A percentile compares a stretch with the other conserved stretches of the same genome.
phyloP scores from a whole-genome alignment of 208 protist genomes.

The Jaenimonas drosophilae region DNA sequence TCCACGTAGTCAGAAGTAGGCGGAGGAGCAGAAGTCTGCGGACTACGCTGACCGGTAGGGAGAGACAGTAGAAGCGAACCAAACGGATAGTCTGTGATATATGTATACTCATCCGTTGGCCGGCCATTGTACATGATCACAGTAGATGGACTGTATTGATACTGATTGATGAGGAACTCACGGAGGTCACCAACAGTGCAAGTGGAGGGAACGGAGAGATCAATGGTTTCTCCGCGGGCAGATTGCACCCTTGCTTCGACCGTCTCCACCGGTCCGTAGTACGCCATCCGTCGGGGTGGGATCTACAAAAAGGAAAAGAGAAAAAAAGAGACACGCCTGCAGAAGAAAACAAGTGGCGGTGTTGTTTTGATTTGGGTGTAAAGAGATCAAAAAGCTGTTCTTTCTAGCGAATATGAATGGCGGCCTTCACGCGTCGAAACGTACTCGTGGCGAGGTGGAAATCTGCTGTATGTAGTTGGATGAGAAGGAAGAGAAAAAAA shows the following conservation, averaged over 20 bases:
- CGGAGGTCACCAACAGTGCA: slow-evolving; percentile 54
- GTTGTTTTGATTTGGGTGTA: slow-evolving; percentile 1
- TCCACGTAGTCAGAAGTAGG: too few relatives aligned
- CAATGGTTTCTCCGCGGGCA: slow-evolving; percentile 59
- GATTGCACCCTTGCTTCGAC: slow-evolving; percentile 48
- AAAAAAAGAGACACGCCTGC: not conserved
- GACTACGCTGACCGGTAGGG: too few relatives aligned
- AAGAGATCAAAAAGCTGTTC: slow-evolving; percentile 4
- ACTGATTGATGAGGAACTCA: slow-evolving; percentile 51
- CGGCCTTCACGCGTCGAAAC: not conserved
- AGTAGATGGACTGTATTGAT: slow-evolving; percentile 46
- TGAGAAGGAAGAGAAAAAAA: slow-evolving; percentile 2
- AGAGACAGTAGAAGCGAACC: slow-evolving; percentile 61
- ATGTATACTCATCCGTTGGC: slow-evolving; percentile 10
- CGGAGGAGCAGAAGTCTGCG: too few relatives aligned
- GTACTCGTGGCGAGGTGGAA: not conserved
- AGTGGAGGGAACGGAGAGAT: slow-evolving; percentile 28
- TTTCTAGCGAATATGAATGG: not conserved
- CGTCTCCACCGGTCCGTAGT: slow-evolving; percentile 16
- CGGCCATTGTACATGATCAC: slow-evolving; percentile 24
- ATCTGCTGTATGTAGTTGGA: slow-evolving; percentile 1
- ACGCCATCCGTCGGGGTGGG: slow-evolving; percentile 23
- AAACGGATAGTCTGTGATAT: slow-evolving; percentile 50
- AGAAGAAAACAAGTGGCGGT: slow-evolving; percentile 8
- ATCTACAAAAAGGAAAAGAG: not conserved